Evolutionary conservation across 495 filamentous ascomycete species (phyloP), one percentile per base, ranked within the genome.

Genomic region (Podospora pseudoanserina): DNA sequence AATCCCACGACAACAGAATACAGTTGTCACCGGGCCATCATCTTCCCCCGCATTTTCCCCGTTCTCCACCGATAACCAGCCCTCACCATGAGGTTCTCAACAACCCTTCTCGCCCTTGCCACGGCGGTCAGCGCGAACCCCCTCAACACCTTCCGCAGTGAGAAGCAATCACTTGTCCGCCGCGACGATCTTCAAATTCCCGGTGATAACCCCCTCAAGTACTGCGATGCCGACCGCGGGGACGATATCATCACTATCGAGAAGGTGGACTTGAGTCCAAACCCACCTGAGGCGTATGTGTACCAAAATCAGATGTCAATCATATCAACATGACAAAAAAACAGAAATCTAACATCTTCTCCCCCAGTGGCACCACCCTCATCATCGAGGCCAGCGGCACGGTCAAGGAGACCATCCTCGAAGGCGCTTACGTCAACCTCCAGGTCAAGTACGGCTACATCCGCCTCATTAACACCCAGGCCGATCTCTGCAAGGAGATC

Each of bases 381-480:
- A 84, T 80, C 19, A 96, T 99, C 80, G 83, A 86, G 60, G 95
- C 94, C 18, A 80, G 76, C 27, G 95, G 96, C 67, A 88, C 78
- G 18, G 82, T 99, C 59, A 83, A 80, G 65, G 78, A 94, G 67
- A 72, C 78, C 15, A 84, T 99, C 67, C 84, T 86, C n/a, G 75
- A 91, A 53, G 94, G 92, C 63, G 91, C 96, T 55, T 89, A 88
- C 67, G 88, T 97, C 44, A 82, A 89, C 32, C 77, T 99, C 34
- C 84, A 88, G 66, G 94, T 98, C 81, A 97, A 97, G 79, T 99
- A 94, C 77, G 95, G 92, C 70, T 81, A 96, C 72, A 97, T 99
- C 76, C 91, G 88, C 60, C 83, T 99, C 66, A 86, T 99, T 78
- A 90, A 86, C 72, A 89, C 91, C 65, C 81, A 79, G 66, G 87